Conservation (phyloP, 768 basidiomycete genomes). For the Polyporus arcularius region DNA sequence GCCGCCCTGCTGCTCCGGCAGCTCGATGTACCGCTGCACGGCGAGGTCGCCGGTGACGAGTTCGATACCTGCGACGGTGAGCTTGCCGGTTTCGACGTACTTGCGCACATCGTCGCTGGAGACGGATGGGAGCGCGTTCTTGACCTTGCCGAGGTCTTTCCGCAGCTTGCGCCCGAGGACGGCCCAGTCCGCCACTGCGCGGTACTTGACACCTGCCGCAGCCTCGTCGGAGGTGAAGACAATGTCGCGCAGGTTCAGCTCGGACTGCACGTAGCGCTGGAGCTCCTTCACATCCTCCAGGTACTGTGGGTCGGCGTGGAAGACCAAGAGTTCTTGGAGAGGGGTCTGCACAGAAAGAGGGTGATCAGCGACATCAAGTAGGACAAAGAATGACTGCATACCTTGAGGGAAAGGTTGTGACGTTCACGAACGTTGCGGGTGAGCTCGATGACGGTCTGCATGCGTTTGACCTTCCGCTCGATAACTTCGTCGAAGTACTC, state of each 20-base stretch:
- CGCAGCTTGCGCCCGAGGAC: constrained; percentile 91
- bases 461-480: constrained; percentile 90
- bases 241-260: constrained; percentile 92
- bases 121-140: constrained; percentile 80
- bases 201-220: constrained; percentile 85
- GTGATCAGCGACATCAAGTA: background rate
- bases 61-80: constrained; percentile 87
- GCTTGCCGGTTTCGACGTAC: constrained; percentile 72
- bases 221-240: constrained; percentile 88
- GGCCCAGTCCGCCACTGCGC: constrained; percentile 93
- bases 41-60: constrained; percentile 89
- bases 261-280: constrained; percentile 87
- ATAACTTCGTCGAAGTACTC: constrained; percentile 94
- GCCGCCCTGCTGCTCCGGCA: constrained; percentile 50
- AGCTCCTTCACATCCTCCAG: constrained; percentile 83
- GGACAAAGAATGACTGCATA: constrained; percentile 29
- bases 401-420: constrained; percentile 88
- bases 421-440: constrained; percentile 86
- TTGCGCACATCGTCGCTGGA: constrained; percentile 80
- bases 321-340: constrained; percentile 87
- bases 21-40: constrained; percentile 88
- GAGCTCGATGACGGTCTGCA: constrained; percentile 94
- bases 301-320: constrained; percentile 86
- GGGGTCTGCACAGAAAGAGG: constrained; percentile 63
- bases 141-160: constrained; percentile 87